Evolutionary conservation across 495 filamentous ascomycete species (phyloP).

Genomic region (Sporormia fimetaria): DNA sequence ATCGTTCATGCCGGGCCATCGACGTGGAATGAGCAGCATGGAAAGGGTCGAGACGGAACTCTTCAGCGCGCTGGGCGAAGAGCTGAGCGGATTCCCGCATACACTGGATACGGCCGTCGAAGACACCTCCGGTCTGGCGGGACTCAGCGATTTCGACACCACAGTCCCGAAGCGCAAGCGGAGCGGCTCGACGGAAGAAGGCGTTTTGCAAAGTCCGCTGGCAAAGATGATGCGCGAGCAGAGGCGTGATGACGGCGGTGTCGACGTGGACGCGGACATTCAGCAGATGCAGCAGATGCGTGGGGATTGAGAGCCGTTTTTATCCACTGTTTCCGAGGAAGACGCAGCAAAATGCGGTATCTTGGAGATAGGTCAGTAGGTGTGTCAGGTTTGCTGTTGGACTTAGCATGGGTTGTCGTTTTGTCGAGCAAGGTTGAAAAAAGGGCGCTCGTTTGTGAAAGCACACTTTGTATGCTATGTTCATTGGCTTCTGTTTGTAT

Average conservation of each 20-base stretch:
- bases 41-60: slow-evolving; percentile 9
- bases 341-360: too few relatives aligned
- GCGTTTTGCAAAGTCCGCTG: slow-evolving; percentile 2
- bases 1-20: slow-evolving; percentile 8
- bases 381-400: too few relatives aligned
- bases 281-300: neutral
- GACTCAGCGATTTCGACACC: neutral
- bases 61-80: slow-evolving; percentile 16
- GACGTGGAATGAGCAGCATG: slow-evolving; percentile 3
- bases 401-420: too few relatives aligned
- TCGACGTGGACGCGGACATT: neutral
- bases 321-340: too few relatives aligned
- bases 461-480: too few relatives aligned
- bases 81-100: slow-evolving; percentile 2
- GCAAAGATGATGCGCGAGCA: slow-evolving; percentile 6
- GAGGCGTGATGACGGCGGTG: slow-evolving; percentile 1
- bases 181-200: slow-evolving; percentile 5
- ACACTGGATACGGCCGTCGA: neutral
- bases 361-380: too few relatives aligned
- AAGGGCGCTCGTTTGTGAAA: too few relatives aligned
- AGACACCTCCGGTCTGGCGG: neutral
- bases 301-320: neutral
- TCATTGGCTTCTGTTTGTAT: too few relatives aligned
- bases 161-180: slow-evolving; percentile 11
- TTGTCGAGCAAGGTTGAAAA: too few relatives aligned